Evolutionary conservation across 2,329 filamentous ascomycete genomes (phyloP).

Genomic region (Colletotrichum liaoningense): DNA sequence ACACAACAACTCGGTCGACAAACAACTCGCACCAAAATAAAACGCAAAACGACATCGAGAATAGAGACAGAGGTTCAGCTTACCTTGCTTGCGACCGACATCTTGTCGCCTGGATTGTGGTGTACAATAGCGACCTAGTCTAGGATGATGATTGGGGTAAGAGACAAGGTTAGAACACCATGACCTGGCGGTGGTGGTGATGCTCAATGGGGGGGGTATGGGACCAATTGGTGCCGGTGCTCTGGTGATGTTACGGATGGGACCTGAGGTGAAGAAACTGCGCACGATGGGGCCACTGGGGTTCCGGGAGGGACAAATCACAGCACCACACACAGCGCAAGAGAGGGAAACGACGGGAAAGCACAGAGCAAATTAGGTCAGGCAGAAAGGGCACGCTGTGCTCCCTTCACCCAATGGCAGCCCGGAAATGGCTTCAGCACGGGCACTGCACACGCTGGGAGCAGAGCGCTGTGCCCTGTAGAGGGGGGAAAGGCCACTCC

Average conservation of each 20-base stretch:
- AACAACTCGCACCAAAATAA: constrained; percentile 4
- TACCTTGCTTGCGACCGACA: constrained; percentile 40
- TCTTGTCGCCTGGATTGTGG: constrained; percentile 40
- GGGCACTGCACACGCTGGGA: not conserved
- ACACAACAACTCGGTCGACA: constrained; percentile 6
- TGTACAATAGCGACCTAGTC: constrained; percentile 40
- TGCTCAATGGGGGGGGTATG: constrained; percentile 33
- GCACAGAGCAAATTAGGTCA: constrained; percentile 35
- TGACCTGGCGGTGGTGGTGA: constrained; percentile 36
- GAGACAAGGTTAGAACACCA: constrained; percentile 39
- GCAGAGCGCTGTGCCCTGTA: not conserved
- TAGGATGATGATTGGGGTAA: constrained; percentile 37
- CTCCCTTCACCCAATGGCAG: constrained; percentile 19
- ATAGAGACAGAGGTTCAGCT: constrained; percentile 14
- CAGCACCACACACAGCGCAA: constrained; percentile 6
- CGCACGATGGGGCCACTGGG: constrained; percentile 35
- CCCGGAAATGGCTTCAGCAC: not conserved
- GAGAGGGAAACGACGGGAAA: constrained; percentile 5
- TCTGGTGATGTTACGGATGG: constrained; percentile 34
- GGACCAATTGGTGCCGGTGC: constrained; percentile 34
- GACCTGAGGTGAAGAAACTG: constrained; percentile 38
- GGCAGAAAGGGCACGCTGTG: constrained; percentile 20
- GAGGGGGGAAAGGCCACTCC: not conserved
- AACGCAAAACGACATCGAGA: constrained; percentile 2
- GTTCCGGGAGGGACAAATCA: constrained; percentile 28